phyloP scores from a whole-genome alignment of 805 yeast genomes.

The Cyberlindnera japonica region DNA sequence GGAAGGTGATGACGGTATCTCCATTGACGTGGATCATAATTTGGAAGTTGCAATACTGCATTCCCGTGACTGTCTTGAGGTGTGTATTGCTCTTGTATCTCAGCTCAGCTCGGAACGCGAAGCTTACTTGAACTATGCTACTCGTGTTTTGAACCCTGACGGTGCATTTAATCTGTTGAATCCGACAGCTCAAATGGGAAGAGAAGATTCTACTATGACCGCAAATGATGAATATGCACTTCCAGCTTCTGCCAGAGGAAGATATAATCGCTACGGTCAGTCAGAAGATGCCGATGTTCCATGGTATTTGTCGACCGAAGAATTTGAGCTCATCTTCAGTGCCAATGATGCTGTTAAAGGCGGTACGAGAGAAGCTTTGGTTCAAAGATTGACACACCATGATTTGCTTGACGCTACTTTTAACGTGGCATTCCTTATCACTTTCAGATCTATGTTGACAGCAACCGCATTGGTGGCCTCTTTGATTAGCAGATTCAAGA shows the following conservation, averaged over 20 bases:
- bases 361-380: conserved; percentile 73
- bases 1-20: conserved; percentile 35
- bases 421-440: conserved; percentile 64
- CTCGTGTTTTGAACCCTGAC: conserved; percentile 74
- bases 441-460: conserved; percentile 72
- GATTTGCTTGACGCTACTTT: conserved; percentile 57
- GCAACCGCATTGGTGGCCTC: conserved; percentile 57
- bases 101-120: conserved; percentile 70
- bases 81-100: conserved; percentile 39
- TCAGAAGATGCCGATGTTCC: conserved; percentile 43
- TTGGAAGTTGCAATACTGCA: conserved; percentile 31
- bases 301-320: conserved; percentile 73
- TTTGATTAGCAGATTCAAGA: conserved; percentile 60
- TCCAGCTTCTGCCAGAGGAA: conserved; percentile 28
- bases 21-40: conserved; percentile 30
- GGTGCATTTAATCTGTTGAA: conserved; percentile 50
- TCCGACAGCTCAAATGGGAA: conserved; percentile 32
- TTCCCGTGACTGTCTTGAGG: conserved; percentile 33
- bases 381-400: conserved; percentile 79
- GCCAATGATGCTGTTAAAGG: conserved; percentile 73
- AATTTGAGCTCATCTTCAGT: conserved; percentile 55
- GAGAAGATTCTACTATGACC: conserved; percentile 31
- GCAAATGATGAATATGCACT: conserved; percentile 26
- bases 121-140: conserved; percentile 64
- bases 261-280: conserved; percentile 16